Evolutionary conservation across 306 rosid species (phyloP).

Genomic region (Medicago truncatula): DNA sequence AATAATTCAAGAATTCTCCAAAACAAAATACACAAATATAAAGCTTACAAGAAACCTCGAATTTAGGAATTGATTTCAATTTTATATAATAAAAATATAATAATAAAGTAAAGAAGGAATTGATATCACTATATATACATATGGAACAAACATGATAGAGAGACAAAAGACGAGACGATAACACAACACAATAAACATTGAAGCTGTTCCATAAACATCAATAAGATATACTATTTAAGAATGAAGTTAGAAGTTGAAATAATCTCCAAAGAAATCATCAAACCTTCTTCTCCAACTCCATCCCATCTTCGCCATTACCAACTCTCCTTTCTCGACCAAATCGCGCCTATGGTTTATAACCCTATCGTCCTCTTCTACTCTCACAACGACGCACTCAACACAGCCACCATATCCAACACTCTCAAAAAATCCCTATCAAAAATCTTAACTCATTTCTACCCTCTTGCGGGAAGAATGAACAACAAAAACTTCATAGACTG

Average conservation of each 20-base stretch:
- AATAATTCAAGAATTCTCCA: not conserved
- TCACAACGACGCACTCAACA: not conserved
- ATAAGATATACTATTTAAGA: too few relatives aligned
- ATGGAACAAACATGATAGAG: not conserved
- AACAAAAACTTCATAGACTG: slow-evolving; percentile 47
- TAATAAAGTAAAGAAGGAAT: too few relatives aligned
- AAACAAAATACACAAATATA: not conserved
- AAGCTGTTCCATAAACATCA: not conserved
- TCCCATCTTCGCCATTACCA: slow-evolving; percentile 50
- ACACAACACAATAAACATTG: not conserved
- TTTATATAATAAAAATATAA: too few relatives aligned
- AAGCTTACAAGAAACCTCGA: not conserved
- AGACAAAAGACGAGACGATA: too few relatives aligned
- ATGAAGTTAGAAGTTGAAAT: slow-evolving; percentile 13
- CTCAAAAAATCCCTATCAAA: slow-evolving; percentile 61
- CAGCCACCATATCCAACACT: slow-evolving; percentile 30
- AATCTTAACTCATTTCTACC: slow-evolving; percentile 48
- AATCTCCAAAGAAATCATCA: slow-evolving; percentile 49
- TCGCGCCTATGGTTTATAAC: slow-evolving; percentile 48
- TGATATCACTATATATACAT: not conserved
- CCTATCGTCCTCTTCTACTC: slow-evolving; percentile 52
- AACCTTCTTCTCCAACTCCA: slow-evolving; percentile 55
- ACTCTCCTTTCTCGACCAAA: slow-evolving; percentile 64
- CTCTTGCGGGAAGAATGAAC: slow-evolving; percentile 53
- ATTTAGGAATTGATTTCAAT: too few relatives aligned